These are phyloP conservation scores for Erysimum cheiranthoides DNA, from an alignment of 345 rosid species.

Conservation along the genomic window DNA sequence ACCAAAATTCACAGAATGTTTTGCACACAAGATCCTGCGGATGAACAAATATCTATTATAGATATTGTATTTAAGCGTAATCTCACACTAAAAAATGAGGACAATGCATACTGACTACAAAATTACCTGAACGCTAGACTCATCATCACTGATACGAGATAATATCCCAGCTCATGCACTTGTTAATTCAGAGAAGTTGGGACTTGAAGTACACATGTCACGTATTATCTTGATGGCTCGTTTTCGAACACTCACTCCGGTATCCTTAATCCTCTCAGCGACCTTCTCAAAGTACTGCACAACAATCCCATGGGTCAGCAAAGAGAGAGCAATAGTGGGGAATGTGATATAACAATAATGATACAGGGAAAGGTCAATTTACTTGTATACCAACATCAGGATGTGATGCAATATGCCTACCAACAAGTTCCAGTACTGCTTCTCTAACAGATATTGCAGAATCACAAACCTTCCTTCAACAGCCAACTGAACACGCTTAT, in stretches of 20 bases:
- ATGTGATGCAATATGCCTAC: constrained; percentile 97
- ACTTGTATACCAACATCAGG: constrained; percentile 98
- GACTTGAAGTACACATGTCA: constrained; percentile 93
- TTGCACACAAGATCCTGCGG: constrained; percentile 96
- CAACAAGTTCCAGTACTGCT: constrained; percentile 98
- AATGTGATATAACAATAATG: constrained; percentile 29
- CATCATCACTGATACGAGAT: constrained; percentile 95
- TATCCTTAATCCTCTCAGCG: constrained; percentile 97
- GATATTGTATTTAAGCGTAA: constrained; percentile 8
- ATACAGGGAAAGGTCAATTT: constrained; percentile 28
- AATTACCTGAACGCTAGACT: constrained; percentile 93
- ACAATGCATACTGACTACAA: background rate
- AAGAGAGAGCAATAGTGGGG: constrained; percentile 13
- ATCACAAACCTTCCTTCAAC: constrained; percentile 99
- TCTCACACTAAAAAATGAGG: constrained; percentile 7
- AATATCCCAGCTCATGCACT: constrained; percentile 90
- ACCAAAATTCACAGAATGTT: constrained; percentile 99
- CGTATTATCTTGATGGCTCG: constrained; percentile 94
- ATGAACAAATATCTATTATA: constrained; percentile 32
- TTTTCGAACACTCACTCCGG: constrained; percentile 97
- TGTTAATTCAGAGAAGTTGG: constrained; percentile 85
- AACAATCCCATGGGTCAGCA: constrained; percentile 21
- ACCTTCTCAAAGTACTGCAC: constrained; percentile 97
- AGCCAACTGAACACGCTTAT: constrained; percentile 92
- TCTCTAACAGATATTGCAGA: constrained; percentile 99